These are phyloP conservation scores for carrot (Daucus carota) DNA, from an alignment of 129 eudicot species.

Conservation along the genomic window DNA sequence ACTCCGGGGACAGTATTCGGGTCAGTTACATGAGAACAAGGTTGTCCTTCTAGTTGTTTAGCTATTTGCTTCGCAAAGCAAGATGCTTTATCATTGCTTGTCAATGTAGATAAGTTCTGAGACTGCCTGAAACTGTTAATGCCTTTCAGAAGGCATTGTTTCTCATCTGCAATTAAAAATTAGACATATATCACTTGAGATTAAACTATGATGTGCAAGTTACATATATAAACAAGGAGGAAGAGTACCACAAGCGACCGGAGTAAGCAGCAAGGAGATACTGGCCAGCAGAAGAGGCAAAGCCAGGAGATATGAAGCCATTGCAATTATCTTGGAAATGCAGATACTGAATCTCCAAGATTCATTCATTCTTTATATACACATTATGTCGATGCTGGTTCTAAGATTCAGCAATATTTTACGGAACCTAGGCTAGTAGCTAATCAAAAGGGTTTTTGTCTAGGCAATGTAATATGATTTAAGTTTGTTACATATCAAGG, in stretches of 20 bases:
- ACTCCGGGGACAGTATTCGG: constrained; percentile 5
- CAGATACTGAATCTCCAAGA: background rate
- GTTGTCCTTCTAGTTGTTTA: constrained; percentile 5
- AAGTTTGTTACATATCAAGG: background rate
- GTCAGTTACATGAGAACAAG: constrained; percentile 6
- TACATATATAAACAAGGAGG: background rate
- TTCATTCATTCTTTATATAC: background rate
- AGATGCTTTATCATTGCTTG: background rate
- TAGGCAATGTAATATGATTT: background rate
- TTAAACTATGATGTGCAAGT: background rate
- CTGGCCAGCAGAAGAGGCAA: constrained; percentile 2
- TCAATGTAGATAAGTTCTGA: background rate
- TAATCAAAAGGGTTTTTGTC: background rate
- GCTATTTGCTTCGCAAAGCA: background rate
- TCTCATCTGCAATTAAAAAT: background rate
- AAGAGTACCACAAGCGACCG: background rate
- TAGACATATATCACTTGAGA: background rate
- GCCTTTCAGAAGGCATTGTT: constrained; percentile 1
- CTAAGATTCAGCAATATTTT: background rate
- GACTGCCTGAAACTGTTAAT: constrained; percentile 2
- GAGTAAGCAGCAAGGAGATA: background rate
- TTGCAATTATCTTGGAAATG: background rate
- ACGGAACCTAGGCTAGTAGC: background rate
- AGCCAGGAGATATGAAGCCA: constrained; percentile 1
- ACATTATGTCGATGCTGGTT: background rate